phyloP scores from a whole-genome alignment of 768 basidiomycete genomes.

The Trametes cinnabarina region DNA sequence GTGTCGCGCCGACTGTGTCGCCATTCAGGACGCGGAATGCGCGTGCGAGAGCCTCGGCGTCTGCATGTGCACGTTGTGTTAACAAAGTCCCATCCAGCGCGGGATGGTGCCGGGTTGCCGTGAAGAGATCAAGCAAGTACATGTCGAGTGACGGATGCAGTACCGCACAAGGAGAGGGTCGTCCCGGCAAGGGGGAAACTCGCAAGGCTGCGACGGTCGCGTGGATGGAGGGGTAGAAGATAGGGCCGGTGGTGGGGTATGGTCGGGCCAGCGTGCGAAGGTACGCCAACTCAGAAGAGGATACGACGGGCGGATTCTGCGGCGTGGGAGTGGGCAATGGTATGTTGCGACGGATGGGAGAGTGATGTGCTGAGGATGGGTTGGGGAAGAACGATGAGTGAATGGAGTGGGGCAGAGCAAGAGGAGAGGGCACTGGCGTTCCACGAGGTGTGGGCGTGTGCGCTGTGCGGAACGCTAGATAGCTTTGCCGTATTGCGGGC shows the following conservation, averaged over 20 bases:
- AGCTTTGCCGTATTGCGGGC: slow-evolving; percentile 26
- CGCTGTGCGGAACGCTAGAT: slow-evolving; percentile 37
- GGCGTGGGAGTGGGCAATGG: slow-evolving; percentile 18
- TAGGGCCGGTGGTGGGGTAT: slow-evolving; percentile 14
- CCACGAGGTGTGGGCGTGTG: slow-evolving; percentile 30
- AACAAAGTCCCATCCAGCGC: slow-evolving; percentile 68
- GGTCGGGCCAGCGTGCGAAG: slow-evolving; percentile 30
- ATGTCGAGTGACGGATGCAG: slow-evolving; percentile 52
- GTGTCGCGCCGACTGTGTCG: slow-evolving; percentile 59
- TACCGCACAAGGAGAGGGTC: slow-evolving; percentile 33
- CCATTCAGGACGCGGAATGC: slow-evolving; percentile 66
- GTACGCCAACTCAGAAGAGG: slow-evolving; percentile 27
- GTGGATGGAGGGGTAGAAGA: slow-evolving; percentile 10
- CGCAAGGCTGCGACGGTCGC: background rate
- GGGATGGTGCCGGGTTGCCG: slow-evolving; percentile 69
- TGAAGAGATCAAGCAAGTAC: slow-evolving; percentile 74
- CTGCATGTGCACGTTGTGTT: slow-evolving; percentile 55
- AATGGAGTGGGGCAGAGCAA: slow-evolving; percentile 14
- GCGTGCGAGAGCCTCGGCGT: slow-evolving; percentile 64
- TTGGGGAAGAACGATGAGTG: slow-evolving; percentile 20
- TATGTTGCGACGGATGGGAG: slow-evolving; percentile 28
- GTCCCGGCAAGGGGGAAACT: slow-evolving; percentile 3
- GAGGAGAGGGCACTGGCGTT: slow-evolving; percentile 16
- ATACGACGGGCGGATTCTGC: slow-evolving; percentile 30
- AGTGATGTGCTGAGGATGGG: slow-evolving; percentile 22